Base-by-base conservation (phyloP, 2,329 filamentous ascomycete species). In the Uncinocarpus reesii region DNA sequence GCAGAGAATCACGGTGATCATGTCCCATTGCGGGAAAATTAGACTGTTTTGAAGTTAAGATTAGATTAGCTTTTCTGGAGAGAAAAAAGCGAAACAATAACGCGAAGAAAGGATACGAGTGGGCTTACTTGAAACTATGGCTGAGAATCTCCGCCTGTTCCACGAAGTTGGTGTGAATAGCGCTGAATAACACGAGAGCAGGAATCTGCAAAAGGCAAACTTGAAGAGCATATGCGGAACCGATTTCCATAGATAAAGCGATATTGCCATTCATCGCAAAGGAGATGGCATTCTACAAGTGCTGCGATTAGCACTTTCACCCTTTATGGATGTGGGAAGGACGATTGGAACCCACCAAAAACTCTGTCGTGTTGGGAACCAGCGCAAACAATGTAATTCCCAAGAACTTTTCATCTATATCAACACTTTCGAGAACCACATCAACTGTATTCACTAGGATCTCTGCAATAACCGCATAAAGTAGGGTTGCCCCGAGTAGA, bases 201-300 rank as follows among this genome's bases (percentile, higher is more conserved):
- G 92, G 92, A 16, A 96, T 89, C 63, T 98, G 92, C 16, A 98
- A 75, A 23, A 98, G 75, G 62, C 90, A 95, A 42, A 98, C 92
- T 67, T 98, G 92, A 36, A 98, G 74, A 1, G 92, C 92, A 62
- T 98, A 98, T 1, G 90, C 90, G 0, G 89, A 95, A 56, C 92
- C 92, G 57, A 98, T 98, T 63, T 98, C 92, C 92, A 98, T 98
- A 31, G 88, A 95, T 15, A 98, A 72, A 0, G 92, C 92, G 65
- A 98, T 96, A 65, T 98, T 98, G 52, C 92, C 92, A 62, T 98
- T 96, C 90, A 98, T 98, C 47, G 92, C 92, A 64, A 98, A 98
- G 0, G 89, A 95, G 51, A 98, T 98, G 63, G 90, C 92, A 67
- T 98, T 98, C 81, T 88, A 51, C 37, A 21, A 10, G 13, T 26